These are phyloP conservation scores for Jaapia argillacea DNA, from an alignment of 768 basidiomycete species.

Conservation along the genomic window DNA sequence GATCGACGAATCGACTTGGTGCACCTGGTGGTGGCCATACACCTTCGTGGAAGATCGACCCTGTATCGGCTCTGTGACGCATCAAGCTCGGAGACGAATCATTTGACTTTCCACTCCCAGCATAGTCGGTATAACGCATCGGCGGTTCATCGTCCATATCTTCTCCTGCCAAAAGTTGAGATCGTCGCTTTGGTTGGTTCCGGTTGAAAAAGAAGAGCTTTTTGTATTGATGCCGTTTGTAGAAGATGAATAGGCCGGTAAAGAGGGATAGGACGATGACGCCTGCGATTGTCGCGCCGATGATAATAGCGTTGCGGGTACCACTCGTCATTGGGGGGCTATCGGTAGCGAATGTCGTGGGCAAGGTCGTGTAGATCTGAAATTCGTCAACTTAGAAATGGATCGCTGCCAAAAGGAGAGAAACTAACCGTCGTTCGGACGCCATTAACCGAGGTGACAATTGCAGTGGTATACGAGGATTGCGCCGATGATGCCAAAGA, in stretches of 20 bases:
- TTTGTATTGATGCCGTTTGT: slow-evolving; percentile 17
- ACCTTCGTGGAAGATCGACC: slow-evolving; percentile 19
- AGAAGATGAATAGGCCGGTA: slow-evolving; percentile 19
- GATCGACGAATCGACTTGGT: slow-evolving; percentile 17
- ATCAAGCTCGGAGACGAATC: background rate
- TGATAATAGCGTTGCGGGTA: slow-evolving; percentile 14
- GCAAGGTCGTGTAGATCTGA: background rate
- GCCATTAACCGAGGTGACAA: background rate
- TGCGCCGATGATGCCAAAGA: too few species aligned
- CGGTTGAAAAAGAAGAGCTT: slow-evolving; percentile 17
- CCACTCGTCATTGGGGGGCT: background rate
- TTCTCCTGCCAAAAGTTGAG: slow-evolving; percentile 17
- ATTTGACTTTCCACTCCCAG: slow-evolving; percentile 1
- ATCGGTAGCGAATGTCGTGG: background rate
- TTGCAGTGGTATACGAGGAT: background rate
- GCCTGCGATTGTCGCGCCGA: slow-evolving; percentile 20
- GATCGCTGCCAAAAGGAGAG: background rate
- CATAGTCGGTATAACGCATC: slow-evolving; percentile 14
- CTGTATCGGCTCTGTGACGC: slow-evolving; percentile 15
- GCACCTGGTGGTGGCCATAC: slow-evolving; percentile 20
- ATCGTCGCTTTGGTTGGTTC: slow-evolving; percentile 11
- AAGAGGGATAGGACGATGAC: slow-evolving; percentile 14
- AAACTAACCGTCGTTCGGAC: background rate
- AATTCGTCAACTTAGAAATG: background rate
- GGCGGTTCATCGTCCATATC: slow-evolving; percentile 18